Conservation (phyloP, 179 eudicot species). For the Monotropa hypopitys region DNA sequence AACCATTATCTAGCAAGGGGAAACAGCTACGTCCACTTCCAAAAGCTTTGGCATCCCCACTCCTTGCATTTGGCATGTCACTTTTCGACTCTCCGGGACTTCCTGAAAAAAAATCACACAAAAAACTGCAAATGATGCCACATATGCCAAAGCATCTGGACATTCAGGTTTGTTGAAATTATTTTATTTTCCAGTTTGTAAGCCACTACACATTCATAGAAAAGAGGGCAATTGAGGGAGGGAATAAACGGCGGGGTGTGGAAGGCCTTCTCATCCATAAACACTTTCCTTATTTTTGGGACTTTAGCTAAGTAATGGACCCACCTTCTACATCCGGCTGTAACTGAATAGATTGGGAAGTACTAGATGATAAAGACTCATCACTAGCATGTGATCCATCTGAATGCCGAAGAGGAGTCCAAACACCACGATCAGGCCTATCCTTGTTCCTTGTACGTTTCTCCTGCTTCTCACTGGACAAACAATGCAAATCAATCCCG, state of each 20-base stretch:
- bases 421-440: slow-evolving; percentile 91
- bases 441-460: slow-evolving; percentile 75
- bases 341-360: slow-evolving; percentile 27
- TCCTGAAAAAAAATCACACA: slow-evolving; percentile 15
- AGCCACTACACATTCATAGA: neutral
- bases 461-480: slow-evolving; percentile 55
- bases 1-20: slow-evolving; percentile 27
- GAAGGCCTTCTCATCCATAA: neutral
- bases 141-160: neutral
- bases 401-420: slow-evolving; percentile 77
- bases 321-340: slow-evolving; percentile 51
- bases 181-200: neutral
- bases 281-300: neutral
- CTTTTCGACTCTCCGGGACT: slow-evolving; percentile 27
- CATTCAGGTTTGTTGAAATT: neutral
- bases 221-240: neutral
- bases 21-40: slow-evolving; percentile 27
- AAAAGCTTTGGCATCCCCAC: slow-evolving; percentile 19
- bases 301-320: neutral
- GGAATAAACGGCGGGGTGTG: neutral
- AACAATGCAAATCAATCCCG: slow-evolving; percentile 34
- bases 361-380: slow-evolving; percentile 32
- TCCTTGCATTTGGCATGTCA: slow-evolving; percentile 16
- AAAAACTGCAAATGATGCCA: neutral
- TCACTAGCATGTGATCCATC: slow-evolving; percentile 55